phyloP scores from a whole-genome alignment of 257 asterid species.

The Avicennia marina region DNA sequence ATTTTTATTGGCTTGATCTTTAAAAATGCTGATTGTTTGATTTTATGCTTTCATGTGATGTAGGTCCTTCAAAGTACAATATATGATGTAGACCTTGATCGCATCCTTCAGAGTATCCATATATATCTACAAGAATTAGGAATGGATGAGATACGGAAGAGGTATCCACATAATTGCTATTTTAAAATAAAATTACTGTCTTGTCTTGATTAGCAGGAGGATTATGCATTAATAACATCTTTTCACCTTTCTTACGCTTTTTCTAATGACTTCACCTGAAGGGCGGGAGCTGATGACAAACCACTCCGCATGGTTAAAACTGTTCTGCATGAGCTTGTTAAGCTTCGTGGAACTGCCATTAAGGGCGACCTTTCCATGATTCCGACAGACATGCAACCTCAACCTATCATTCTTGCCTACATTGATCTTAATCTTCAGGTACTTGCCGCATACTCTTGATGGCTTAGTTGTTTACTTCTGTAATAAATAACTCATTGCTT shows the following conservation, averaged over 20 bases:
- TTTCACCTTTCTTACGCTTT: constrained; percentile 10
- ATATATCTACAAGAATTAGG: constrained; percentile 92
- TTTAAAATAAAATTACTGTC: no score
- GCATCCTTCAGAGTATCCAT: constrained; percentile 94
- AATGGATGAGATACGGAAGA: constrained; percentile 94
- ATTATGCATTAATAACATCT: no score
- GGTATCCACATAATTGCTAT: constrained; percentile 43
- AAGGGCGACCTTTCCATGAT: constrained; percentile 98
- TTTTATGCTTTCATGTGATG: constrained; percentile 21
- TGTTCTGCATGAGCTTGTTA: constrained; percentile 96
- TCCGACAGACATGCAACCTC: constrained; percentile 96
- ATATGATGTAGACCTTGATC: constrained; percentile 90
- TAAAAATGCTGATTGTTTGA: no score
- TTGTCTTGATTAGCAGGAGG: no score
- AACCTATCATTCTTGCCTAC: constrained; percentile 96
- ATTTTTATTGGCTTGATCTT: no score
- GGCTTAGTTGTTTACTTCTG: background rate
- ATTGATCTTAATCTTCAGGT: constrained; percentile 99
- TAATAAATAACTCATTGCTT: no score
- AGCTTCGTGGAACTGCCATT: constrained; percentile 97
- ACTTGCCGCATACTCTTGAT: constrained; percentile 13
- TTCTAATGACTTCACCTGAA: no score
- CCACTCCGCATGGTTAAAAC: constrained; percentile 99
- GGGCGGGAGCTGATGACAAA: constrained; percentile 99
- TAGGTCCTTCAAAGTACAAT: constrained; percentile 96